These are phyloP conservation scores for Naganishia liquefaciens DNA, from an alignment of 1,284 basidiomycete genomes.

Conservation along the genomic window DNA sequence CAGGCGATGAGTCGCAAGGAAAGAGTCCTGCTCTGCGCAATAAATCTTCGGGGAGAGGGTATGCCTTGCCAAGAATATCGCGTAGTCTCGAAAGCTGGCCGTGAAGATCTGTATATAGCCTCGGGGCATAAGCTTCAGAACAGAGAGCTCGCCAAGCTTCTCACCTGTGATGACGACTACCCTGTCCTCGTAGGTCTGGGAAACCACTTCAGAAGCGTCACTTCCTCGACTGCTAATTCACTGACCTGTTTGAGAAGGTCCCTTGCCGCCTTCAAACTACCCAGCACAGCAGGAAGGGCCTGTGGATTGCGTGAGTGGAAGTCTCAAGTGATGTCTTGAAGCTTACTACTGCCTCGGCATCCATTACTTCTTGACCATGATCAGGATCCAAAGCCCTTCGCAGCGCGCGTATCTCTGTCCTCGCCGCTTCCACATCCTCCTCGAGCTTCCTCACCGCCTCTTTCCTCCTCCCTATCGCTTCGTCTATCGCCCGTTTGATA, in stretches of 20 bases:
- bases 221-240: not conserved
- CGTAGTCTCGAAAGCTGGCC: conserved; percentile 10
- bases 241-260: conserved; percentile 22
- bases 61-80: conserved; percentile 18
- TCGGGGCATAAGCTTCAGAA: not conserved
- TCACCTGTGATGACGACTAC: conserved; percentile 16
- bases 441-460: conserved; percentile 27
- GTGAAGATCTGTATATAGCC: not conserved
- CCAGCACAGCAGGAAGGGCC: conserved; percentile 19
- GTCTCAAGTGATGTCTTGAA: no score
- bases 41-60: conserved; percentile 16
- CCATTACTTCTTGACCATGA: conserved; percentile 1
- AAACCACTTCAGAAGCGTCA: not conserved
- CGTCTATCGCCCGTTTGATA: conserved; percentile 30
- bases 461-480: conserved; percentile 19
- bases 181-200: conserved; percentile 25
- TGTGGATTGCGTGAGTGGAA: not conserved
- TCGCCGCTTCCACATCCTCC: conserved; percentile 19
- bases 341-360: conserved; percentile 5
- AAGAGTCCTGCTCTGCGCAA: conserved; percentile 1
- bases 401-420: conserved; percentile 21
- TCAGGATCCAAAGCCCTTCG: conserved; percentile 21
- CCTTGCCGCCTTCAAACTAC: conserved; percentile 3
- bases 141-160: not conserved
- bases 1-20: not conserved